phyloP scores from a whole-genome alignment of 345 rosid genomes.

The Corymbia maculata region DNA sequence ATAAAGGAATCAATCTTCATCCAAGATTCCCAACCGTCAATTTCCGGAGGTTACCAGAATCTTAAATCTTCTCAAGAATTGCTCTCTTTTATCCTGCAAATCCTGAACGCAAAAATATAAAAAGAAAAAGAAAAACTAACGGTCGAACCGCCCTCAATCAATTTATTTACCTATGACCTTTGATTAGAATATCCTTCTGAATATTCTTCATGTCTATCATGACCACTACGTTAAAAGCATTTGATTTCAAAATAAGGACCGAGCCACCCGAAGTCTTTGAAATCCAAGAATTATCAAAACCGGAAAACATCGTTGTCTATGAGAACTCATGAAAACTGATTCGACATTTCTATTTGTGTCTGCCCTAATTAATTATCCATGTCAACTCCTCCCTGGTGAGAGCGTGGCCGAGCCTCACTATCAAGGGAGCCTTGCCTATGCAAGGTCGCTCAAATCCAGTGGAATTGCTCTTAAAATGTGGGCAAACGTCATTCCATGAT shows the following conservation, averaged over 20 bases:
- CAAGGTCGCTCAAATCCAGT: too few relatives aligned
- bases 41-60: background rate
- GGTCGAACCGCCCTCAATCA: background rate
- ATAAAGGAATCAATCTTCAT: background rate
- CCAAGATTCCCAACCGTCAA: background rate
- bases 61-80: background rate
- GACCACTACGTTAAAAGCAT: background rate
- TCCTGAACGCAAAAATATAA: background rate
- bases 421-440: background rate
- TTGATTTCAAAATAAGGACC: background rate
- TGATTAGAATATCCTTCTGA: too few relatives aligned
- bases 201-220: background rate
- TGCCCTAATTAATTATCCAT: accelerated
- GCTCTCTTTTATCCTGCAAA: background rate
- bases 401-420: background rate
- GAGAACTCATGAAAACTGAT: accelerated
- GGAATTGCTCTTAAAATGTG: too few relatives aligned
- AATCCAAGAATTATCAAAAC: background rate
- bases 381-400: background rate
- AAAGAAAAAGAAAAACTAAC: background rate
- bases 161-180: background rate
- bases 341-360: accelerated
- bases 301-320: too few relatives aligned
- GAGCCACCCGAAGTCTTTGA: background rate
- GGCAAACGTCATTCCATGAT: too few relatives aligned